Evolutionary conservation across 1,284 basidiomycete species (phyloP).

Genomic region (Rhodotorula sp.): DNA sequence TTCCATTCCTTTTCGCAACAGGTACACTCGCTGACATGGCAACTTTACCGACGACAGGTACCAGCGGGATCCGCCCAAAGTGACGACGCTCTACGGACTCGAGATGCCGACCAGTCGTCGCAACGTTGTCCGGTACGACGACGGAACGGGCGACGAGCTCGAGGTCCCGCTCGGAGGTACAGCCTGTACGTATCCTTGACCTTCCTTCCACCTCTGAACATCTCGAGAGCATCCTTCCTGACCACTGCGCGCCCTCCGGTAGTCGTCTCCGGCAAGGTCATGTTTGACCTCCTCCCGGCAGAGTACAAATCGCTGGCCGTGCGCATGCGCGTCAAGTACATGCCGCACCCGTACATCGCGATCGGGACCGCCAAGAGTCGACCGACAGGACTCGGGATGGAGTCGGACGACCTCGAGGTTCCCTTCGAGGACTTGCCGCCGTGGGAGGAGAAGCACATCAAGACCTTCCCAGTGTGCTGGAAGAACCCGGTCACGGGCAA

Average conservation of each 20-base stretch:
- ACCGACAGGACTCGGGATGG: conserved; percentile 73
- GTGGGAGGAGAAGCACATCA: conserved; percentile 70
- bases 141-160: conserved; percentile 79
- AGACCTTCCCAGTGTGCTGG: conserved; percentile 70
- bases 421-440: conserved; percentile 63
- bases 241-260: conserved; percentile 26
- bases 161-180: conserved; percentile 81
- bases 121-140: conserved; percentile 79
- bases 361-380: conserved; percentile 72
- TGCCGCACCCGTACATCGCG: conserved; percentile 58
- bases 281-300: conserved; percentile 75
- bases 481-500: conserved; percentile 76
- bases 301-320: conserved; percentile 79
- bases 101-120: conserved; percentile 65
- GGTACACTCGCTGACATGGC: neutral
- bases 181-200: conserved; percentile 53
- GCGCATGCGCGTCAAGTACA: conserved; percentile 64
- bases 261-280: conserved; percentile 65
- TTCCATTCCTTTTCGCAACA: neutral
- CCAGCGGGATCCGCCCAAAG: conserved; percentile 67
- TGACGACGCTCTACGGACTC: conserved; percentile 82
- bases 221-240: neutral
- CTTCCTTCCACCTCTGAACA: conserved; percentile 53
- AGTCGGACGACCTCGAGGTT: conserved; percentile 59
- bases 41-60: conserved; percentile 53